Evolutionary conservation across 768 basidiomycete genomes (phyloP).

Genomic region (Naematelia aurantialba): DNA sequence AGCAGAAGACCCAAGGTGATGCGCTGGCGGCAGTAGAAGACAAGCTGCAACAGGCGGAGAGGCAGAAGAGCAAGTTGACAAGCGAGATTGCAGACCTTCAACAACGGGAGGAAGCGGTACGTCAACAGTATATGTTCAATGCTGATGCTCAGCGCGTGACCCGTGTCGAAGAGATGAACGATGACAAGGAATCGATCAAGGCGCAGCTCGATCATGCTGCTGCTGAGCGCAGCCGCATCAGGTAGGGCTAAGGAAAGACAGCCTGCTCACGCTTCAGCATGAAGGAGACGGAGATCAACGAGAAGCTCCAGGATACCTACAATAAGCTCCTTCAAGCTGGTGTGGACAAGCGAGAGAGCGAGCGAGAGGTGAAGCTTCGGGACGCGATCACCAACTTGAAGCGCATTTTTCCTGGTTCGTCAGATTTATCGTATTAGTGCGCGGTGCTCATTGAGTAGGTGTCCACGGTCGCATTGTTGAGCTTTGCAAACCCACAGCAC

Average conservation of each 20-base stretch:
- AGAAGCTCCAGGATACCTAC: conserved; percentile 78
- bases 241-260: conserved; percentile 54
- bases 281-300: conserved; percentile 85
- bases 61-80: conserved; percentile 57
- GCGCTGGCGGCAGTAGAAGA: conserved; percentile 65
- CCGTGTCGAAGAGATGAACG: conserved; percentile 59
- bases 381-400: conserved; percentile 80
- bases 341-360: conserved; percentile 79
- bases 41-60: conserved; percentile 63
- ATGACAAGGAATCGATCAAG: conserved; percentile 63
- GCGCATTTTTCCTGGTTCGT: conserved; percentile 77
- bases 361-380: conserved; percentile 75
- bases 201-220: conserved; percentile 81
- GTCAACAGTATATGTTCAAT: conserved; percentile 1
- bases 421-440: background rate
- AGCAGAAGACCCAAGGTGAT: conserved; percentile 71
- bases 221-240: conserved; percentile 73
- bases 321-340: conserved; percentile 84
- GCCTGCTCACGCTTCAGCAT: conserved; percentile 57
- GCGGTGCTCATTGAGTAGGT: conserved; percentile 54
- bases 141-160: conserved; percentile 52
- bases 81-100: conserved; percentile 39
- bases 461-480: conserved; percentile 90
- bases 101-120: conserved; percentile 31
- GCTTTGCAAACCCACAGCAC: conserved; percentile 86